These are phyloP conservation scores for Carallia brachiata DNA, from an alignment of 345 rosid genomes.

Conservation along the genomic window DNA sequence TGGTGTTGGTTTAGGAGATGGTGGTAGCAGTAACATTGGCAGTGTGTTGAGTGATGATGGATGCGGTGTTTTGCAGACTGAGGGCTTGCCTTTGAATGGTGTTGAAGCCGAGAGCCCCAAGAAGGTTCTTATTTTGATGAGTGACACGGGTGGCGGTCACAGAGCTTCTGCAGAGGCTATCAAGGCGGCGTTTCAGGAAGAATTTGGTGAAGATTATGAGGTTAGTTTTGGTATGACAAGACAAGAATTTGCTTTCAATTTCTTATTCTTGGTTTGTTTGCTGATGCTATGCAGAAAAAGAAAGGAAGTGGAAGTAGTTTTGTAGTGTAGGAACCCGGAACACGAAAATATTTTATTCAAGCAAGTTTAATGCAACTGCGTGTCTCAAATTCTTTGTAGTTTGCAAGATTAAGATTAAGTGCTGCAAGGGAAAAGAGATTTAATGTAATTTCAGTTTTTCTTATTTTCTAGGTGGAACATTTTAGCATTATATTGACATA, in stretches of 20 bases:
- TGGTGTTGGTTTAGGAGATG: slow-evolving; percentile 46
- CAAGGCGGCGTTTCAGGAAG: slow-evolving; percentile 75
- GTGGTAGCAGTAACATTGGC: background rate
- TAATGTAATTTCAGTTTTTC: background rate
- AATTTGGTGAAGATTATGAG: slow-evolving; percentile 91
- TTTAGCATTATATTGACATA: slow-evolving; percentile 2
- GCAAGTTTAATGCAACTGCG: background rate
- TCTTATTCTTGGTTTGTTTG: slow-evolving; percentile 7
- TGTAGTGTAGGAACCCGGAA: background rate
- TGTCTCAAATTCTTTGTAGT: background rate
- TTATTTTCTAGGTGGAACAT: slow-evolving; percentile 1
- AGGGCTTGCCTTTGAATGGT: slow-evolving; percentile 56
- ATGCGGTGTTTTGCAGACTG: slow-evolving; percentile 49
- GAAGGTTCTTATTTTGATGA: slow-evolving; percentile 94
- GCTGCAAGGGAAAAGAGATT: slow-evolving; percentile 3
- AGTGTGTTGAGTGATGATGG: slow-evolving; percentile 52
- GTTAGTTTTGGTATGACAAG: slow-evolving; percentile 37
- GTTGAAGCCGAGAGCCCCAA: slow-evolving; percentile 54
- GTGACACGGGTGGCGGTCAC: slow-evolving; percentile 99
- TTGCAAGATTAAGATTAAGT: background rate
- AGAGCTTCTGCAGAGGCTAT: slow-evolving; percentile 99
- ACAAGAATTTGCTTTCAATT: background rate
- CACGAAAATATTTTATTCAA: background rate
- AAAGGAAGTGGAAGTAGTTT: background rate
- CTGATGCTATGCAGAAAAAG: slow-evolving; percentile 3